Percentiles rank a stretch among this genome's conserved stretches.
These are phyloP conservation scores for Artemisia princeps DNA, from an alignment of 140 eudicot genomes.

Conservation along the genomic window DNA sequence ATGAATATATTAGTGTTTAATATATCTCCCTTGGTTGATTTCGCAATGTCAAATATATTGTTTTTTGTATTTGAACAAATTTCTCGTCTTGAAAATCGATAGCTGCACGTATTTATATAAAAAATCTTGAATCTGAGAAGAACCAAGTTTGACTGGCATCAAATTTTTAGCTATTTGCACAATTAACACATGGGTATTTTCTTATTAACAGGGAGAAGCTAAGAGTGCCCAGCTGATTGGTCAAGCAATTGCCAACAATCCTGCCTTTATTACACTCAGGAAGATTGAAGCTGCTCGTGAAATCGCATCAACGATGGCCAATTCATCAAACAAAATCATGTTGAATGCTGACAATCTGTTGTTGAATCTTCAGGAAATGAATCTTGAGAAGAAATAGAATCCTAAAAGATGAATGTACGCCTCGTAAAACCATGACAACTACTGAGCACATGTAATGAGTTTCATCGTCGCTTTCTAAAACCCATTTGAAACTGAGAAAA, in stretches of 20 bases:
- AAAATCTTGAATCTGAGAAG: background rate
- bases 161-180: background rate
- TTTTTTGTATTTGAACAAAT: too few relatives aligned
- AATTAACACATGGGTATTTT: background rate
- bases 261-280: conserved; percentile 83
- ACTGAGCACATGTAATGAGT: background rate
- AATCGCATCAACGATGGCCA: conserved; percentile 53
- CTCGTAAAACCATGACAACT: background rate
- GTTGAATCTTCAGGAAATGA: conserved; percentile 65
- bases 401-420: background rate
- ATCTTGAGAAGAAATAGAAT: conserved; percentile 30
- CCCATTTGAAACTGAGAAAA: conserved; percentile 13
- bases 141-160: background rate
- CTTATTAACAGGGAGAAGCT: conserved; percentile 76
- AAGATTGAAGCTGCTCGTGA: conserved; percentile 84
- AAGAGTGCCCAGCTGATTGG: conserved; percentile 93
- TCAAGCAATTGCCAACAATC: conserved; percentile 82
- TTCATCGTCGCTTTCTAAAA: background rate
- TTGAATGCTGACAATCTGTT: conserved; percentile 67
- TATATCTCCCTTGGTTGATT: too few relatives aligned
- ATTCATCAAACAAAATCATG: conserved; percentile 59
- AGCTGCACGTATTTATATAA: too few relatives aligned
- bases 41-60: too few relatives aligned
- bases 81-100: too few relatives aligned
- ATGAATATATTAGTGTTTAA: too few relatives aligned